Conservation (phyloP, 306 rosid genomes). For the Hylodesmum podocarpum region DNA sequence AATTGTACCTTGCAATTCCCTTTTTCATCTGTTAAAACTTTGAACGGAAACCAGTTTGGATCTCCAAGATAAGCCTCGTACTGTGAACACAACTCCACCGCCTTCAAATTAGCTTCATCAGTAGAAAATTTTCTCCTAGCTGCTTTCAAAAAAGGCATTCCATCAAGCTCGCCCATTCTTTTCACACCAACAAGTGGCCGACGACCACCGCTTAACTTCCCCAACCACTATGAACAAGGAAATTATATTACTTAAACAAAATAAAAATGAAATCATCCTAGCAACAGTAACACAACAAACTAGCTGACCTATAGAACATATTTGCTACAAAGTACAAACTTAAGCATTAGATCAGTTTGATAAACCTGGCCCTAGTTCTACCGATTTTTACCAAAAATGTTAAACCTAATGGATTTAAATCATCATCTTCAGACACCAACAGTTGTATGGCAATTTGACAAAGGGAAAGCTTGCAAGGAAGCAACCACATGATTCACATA, state of each 20-base stretch:
- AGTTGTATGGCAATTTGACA: neutral
- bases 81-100: constrained; percentile 42
- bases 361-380: neutral
- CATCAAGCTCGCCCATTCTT: constrained; percentile 49
- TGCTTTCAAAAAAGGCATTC: constrained; percentile 47
- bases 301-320: neutral
- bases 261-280: neutral
- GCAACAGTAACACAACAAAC: neutral
- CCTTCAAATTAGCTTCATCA: constrained; percentile 42
- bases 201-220: neutral
- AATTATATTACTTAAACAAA: constrained; percentile 7
- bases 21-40: constrained; percentile 34
- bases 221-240: constrained; percentile 42
- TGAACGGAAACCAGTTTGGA: constrained; percentile 87
- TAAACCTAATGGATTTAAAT: neutral
- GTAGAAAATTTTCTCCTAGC: constrained; percentile 34
- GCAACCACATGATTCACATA: neutral
- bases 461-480: neutral
- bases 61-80: constrained; percentile 68
- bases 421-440: neutral
- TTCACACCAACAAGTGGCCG: constrained; percentile 45
- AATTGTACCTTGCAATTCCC: constrained; percentile 36
- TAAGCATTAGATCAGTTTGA: neutral
- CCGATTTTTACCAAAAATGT: neutral
- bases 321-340: constrained; percentile 6